Base-by-base conservation (phyloP, 352 stramenopile genomes). In the Halophytophthora batemanensis region DNA sequence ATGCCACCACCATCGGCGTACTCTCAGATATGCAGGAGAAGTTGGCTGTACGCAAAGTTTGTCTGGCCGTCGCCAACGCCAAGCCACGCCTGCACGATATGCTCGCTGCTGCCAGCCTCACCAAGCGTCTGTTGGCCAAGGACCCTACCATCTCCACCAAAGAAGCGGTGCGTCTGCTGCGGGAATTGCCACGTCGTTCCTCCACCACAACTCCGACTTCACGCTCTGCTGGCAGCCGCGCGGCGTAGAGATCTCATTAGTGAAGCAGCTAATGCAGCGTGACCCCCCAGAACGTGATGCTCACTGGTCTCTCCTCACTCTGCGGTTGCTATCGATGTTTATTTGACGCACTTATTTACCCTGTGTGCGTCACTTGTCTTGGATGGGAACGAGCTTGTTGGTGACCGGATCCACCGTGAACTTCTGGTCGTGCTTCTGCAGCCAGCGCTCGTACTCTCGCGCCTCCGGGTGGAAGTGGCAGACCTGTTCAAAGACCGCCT, bases 401-500 rank as follows among this genome's bases (percentile, higher is more conserved):
- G 72, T 82, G n/a, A 42, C 44, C 1, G 77, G 70, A 31, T 87
- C 78, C 22, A 90, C 63, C 10, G 39, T 54, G 45, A 78, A 89
- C 56, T 82, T 75, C 15, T 83, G 49, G 50, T 93, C 77, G 36
- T 91, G 70, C 40, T 75, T 59, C 31, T 69, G 61, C 10, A 88
- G 56, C 23, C 74, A 56, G 17, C 77, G 64, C 38, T 93, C 82
- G 53, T 79, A 86, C 56, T 88, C 72, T 1, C 54, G 45, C 0
- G 82, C 77, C 49, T 90, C 76, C 0, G 82, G 77, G 33, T 93
- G 75, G 55, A 90, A 93, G 47, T 79, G 64, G 46, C 77, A 90
- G 1, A 93, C 68, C 39, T 90, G 82, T 36, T 88, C 74, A 45
- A 90, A 90, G n/a, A 93, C 78, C 4, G 80, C 77, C 2, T 81